phyloP scores from a whole-genome alignment of 176 grass and related monocot genomes.

The Phragmites australis region DNA sequence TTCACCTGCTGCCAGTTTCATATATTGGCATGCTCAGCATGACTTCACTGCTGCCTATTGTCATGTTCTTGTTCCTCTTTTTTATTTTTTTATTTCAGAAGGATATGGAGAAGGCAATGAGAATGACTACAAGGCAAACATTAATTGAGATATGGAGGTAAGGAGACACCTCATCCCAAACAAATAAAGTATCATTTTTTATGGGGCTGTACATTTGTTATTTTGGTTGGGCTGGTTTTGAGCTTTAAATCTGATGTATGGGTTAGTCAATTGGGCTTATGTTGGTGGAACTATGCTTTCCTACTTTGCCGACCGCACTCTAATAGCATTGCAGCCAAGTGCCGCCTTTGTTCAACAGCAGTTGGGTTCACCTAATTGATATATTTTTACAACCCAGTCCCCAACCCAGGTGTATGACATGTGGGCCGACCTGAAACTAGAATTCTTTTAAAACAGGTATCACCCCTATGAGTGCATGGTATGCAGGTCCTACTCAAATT shows the following conservation, averaged over 20 bases:
- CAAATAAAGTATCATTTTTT: background rate
- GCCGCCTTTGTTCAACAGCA: background rate
- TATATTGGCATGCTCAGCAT: background rate
- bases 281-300: background rate
- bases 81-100: constrained; percentile 52
- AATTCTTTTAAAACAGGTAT: background rate
- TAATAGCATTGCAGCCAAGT: background rate
- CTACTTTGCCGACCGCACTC: too few relatives aligned
- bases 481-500: background rate
- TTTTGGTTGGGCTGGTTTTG: background rate
- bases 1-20: constrained; percentile 18
- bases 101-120: constrained; percentile 78
- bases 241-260: background rate
- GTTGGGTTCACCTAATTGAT: background rate
- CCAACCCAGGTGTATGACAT: background rate
- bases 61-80: constrained; percentile 5
- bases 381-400: too few relatives aligned
- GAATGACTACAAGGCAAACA: constrained; percentile 89
- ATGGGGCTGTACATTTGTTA: background rate
- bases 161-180: background rate
- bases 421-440: background rate
- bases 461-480: background rate
- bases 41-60: background rate
- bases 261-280: background rate
- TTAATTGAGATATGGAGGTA: constrained; percentile 91